A percentile compares a stretch with the other conserved stretches of the same genome.
phyloP scores from a whole-genome alignment of 306 rosid genomes.

The Cicer yamashitae region DNA sequence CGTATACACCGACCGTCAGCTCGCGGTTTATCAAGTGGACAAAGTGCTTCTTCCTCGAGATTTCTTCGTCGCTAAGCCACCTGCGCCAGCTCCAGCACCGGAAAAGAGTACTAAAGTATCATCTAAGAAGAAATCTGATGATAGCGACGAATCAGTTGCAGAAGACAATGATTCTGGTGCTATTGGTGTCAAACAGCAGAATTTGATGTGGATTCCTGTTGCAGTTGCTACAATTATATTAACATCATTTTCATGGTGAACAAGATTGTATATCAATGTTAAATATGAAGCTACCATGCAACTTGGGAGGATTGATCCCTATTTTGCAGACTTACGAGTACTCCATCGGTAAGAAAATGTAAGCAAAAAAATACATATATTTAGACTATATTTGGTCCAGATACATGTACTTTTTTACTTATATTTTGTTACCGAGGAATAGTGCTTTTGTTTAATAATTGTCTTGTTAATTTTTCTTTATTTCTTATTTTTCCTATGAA shows the following conservation, averaged over 20 bases:
- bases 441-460: conserved; percentile 30
- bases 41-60: conserved; percentile 68
- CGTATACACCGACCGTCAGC: conserved; percentile 65
- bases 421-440: too few relatives aligned
- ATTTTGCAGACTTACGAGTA: conserved; percentile 40
- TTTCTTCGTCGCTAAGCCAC: conserved; percentile 60
- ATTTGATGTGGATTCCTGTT: conserved; percentile 36
- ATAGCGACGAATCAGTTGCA: conserved; percentile 9
- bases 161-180: conserved; percentile 49
- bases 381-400: too few relatives aligned
- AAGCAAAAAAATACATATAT: too few relatives aligned
- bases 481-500: conserved; percentile 8
- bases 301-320: conserved; percentile 29
- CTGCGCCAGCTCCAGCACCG: conserved; percentile 63
- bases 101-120: conserved; percentile 33
- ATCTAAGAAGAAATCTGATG: conserved; percentile 58
- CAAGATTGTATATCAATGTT: conserved; percentile 17
- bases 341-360: too few relatives aligned
- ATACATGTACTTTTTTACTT: too few relatives aligned
- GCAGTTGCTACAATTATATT: conserved; percentile 26
- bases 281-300: conserved; percentile 21
- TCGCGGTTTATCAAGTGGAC: conserved; percentile 71
- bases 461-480: background rate
- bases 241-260: conserved; percentile 38
- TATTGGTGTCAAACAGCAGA: conserved; percentile 15